Base-by-base conservation (phyloP, 345 rosid species). In the Triadica sebifera region DNA sequence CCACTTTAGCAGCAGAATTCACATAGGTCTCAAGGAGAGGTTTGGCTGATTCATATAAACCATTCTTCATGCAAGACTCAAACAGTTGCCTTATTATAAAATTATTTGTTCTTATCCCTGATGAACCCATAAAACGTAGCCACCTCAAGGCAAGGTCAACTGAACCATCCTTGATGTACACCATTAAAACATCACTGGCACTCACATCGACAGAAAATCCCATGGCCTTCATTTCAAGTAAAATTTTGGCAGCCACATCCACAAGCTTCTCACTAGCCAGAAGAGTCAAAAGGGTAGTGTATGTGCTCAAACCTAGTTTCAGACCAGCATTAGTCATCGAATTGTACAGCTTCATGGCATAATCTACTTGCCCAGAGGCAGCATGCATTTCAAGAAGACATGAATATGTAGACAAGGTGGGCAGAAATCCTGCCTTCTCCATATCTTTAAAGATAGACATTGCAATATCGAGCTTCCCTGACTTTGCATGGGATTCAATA, bases 321-420 rank as follows among this genome's bases (percentile, higher is more conserved):
- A 95, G 73, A 50, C 97, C 94, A 2, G 97, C 96, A 84, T 89
- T 91, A 12, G 90, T 89, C 98, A 96, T 96, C 1, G 98, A 91
- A 79, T 96, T 93, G 70, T 96, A 96, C 22, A 93, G 85, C 80
- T 87, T 93, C 98, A 96, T 93, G 12, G 94, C 97, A 67, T 89
- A 81, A 84, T 96, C 99, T 67, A 96, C 90, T 79, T 93, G 96
- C 68, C 96, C 94, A 13, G 92, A 81, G 24, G 92, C 94, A 78
- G 98, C 94, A 70, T 93, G 96, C 98, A 96, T 88, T 83, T 93
- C 99, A 78, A 96, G 74, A 69, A 96, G 97, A 80, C 92, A 90
- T 1, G 96, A 96, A 73, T 89, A 93, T 1, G 99, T 93, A 3
- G 99, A 91, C 3, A 96, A 92, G 38, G 98, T 91, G 6, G 99